A percentile compares a stretch with the other conserved stretches of the same genome.
These are phyloP conservation scores for Trypanosoma scelopori DNA, from an alignment of 208 protist genomes.

Conservation along the genomic window DNA sequence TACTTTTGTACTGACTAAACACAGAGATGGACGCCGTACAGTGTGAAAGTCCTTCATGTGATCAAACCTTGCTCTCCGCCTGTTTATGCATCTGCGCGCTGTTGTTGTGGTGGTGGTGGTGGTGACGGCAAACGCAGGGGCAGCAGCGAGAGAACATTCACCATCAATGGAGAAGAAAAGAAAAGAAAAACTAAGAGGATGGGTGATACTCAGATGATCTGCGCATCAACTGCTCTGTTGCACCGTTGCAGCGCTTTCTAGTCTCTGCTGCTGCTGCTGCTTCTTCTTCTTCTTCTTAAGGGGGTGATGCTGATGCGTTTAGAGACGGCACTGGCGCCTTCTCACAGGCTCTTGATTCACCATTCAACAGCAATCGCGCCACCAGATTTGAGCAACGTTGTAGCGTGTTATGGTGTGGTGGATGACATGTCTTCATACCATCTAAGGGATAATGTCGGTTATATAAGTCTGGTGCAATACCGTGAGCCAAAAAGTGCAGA, in stretches of 20 bases:
- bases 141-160: no score
- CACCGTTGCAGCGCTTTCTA: no score
- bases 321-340: conserved; percentile 15
- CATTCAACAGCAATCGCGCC: conserved; percentile 13
- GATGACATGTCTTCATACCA: conserved; percentile 16
- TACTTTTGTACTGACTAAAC: conserved; percentile 53
- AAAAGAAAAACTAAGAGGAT: no score
- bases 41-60: not conserved
- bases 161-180: not conserved
- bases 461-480: conserved; percentile 20
- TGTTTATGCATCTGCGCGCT: no score
- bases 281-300: not conserved
- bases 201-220: no score
- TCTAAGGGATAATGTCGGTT: conserved; percentile 1
- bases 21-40: not conserved
- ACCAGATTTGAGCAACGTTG: conserved; percentile 4
- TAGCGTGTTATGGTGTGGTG: conserved; percentile 18
- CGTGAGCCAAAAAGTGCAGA: conserved; percentile 10
- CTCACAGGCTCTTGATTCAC: conserved; percentile 16
- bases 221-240: not conserved
- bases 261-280: no score
- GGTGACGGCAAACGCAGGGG: no score
- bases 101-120: no score
- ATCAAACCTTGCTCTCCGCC: no score
- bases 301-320: conserved; percentile 5